Evolutionary conservation across 192 early-diverging fungal genomes (phyloP).

Genomic region (Funneliformis mosseae): DNA sequence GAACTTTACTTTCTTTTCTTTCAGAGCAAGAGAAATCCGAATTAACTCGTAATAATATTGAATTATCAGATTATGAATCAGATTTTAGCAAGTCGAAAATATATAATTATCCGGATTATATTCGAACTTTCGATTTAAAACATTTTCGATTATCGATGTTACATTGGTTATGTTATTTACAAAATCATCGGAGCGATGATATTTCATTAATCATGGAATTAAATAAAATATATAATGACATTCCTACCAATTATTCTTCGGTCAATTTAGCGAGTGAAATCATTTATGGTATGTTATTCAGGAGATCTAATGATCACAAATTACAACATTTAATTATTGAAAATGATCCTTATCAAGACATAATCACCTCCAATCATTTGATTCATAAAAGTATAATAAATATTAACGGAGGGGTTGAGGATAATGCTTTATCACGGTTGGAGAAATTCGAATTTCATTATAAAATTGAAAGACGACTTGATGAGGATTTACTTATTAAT

Average conservation of each 20-base stretch:
- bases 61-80: not conserved
- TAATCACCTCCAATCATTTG: not conserved
- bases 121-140: not conserved
- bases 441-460: not conserved
- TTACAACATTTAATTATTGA: not conserved
- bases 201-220: not conserved
- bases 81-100: not conserved
- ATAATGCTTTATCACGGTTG: not conserved
- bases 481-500: not conserved
- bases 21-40: not conserved
- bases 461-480: not conserved
- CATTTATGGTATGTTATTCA: not conserved
- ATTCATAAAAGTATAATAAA: not conserved
- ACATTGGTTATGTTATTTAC: not conserved
- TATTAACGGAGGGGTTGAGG: not conserved
- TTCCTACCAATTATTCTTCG: not conserved
- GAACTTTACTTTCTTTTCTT: not conserved
- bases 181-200: not conserved
- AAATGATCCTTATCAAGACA: not conserved
- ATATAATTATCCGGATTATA: not conserved
- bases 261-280: not conserved
- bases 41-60: not conserved
- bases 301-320: not conserved
- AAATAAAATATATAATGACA: not conserved
- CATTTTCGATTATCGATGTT: not conserved